Evolutionary conservation across 2,329 filamentous ascomycete species (phyloP), one percentile per base, ranked within the genome.

Genomic region (Aspergillus amoenus): DNA sequence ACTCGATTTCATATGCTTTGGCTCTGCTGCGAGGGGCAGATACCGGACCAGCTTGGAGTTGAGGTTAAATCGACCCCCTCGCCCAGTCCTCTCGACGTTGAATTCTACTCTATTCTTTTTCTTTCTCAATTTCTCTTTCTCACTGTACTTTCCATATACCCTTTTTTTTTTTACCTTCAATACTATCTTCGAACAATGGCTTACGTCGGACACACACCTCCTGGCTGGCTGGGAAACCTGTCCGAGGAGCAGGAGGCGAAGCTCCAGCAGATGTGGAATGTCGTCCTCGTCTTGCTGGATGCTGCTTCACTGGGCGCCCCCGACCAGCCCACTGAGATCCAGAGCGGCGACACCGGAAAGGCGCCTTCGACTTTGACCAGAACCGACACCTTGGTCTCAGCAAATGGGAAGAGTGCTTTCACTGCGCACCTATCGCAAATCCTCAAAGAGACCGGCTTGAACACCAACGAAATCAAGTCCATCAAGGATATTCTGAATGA

Each of bases 161-260:
- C 40, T 3, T 42, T 42, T 42, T 18, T 18, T 18, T 42, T 42
- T 1, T 17, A 24, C 6, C 17, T 24, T 44, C 44, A 50, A 27
- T 17, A 27, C 22, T 41, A 41, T 41, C 45, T 48, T 24, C 34
- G 34, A 44, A 62, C 40, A 30, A 63, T 64, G 61, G 47, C 55
- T 50, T 37, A 46, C 32, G 45, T 48, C 37, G 55, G 50, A 11
- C 58, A 58, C 43, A 42, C 56, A 15, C 60, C 57, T 5, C 41
- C 50, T n/a, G 93, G 94, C 43, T 87, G 92, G 61, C 84, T 91
- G 51, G 92, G 91, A 56, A 96, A 90, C 65, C 80, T 99, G 55
- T 96, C 91, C 13, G 74, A 85, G 2, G 91, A 96, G 58, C 87
- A 99, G 76, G 90, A 96, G 66, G 84, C 85, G 61, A 96, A 94